Evolutionary conservation across 345 rosid species (phyloP).

Genomic region (Sisymbrium altissimum): DNA sequence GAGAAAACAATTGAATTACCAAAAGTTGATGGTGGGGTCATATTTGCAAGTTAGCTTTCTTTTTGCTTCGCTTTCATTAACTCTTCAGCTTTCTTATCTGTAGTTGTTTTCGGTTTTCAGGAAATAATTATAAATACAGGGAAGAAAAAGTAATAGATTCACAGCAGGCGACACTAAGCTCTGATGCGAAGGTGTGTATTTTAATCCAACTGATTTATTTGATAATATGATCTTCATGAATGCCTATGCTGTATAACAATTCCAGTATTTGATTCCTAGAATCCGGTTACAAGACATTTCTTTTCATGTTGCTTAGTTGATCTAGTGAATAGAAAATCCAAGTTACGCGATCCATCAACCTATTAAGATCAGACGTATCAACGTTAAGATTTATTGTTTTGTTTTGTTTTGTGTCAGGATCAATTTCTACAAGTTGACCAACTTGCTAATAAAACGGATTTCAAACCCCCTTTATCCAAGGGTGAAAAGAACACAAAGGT

Average conservation of each 20-base stretch:
- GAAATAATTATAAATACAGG: conserved; percentile 35
- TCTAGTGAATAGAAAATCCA: conserved; percentile 1
- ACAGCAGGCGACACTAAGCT: conserved; percentile 7
- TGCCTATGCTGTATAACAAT: not conserved
- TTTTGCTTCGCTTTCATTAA: not conserved
- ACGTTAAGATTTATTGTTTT: not conserved
- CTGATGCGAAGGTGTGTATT: conserved; percentile 39
- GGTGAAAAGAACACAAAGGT: conserved; percentile 45
- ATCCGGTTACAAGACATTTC: not conserved
- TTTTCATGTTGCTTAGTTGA: not conserved
- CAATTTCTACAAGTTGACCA: conserved; percentile 25
- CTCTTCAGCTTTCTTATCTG: conserved; percentile 23
- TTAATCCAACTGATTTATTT: not conserved
- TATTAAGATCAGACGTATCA: not conserved
- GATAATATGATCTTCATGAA: not conserved
- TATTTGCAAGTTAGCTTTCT: not conserved
- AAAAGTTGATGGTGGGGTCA: conserved; percentile 44
- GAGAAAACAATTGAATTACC: conserved; percentile 26
- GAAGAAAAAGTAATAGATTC: conserved; percentile 33
- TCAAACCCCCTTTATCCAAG: conserved; percentile 31
- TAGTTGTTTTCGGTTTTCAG: conserved; percentile 38
- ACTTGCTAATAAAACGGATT: conserved; percentile 33
- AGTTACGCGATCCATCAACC: not conserved
- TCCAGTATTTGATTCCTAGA: not conserved
- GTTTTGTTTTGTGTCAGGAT: conserved; percentile 41